Percentiles rank a stretch among this genome's conserved stretches.
phyloP scores from a whole-genome alignment of 2,329 filamentous ascomycete species.

The Fusarium tjaetaba region DNA sequence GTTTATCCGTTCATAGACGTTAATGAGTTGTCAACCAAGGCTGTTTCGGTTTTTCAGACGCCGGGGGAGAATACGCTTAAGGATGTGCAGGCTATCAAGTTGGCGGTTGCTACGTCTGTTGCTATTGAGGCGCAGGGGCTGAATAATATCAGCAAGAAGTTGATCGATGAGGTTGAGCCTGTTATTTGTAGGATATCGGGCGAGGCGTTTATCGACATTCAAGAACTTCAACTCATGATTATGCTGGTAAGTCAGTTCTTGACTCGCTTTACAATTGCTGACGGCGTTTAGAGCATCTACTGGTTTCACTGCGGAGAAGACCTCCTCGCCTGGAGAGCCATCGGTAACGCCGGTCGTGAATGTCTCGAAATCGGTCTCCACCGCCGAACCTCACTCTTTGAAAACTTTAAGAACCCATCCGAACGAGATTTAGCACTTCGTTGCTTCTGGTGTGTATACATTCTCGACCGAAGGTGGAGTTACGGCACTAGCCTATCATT shows the following conservation, averaged over 20 bases:
- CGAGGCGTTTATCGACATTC: slow-evolving; percentile 1
- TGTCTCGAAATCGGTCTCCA: neutral
- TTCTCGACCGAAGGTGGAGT: slow-evolving; percentile 3
- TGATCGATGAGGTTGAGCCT: slow-evolving; percentile 6
- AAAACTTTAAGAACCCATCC: neutral
- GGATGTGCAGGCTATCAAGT: slow-evolving; percentile 5
- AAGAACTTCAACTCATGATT: slow-evolving; percentile 7
- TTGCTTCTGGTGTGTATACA: slow-evolving; percentile 15
- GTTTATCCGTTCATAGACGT: slow-evolving; percentile 7
- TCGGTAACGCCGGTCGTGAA: neutral
- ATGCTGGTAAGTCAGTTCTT: neutral
- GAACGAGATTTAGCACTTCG: slow-evolving; percentile 1
- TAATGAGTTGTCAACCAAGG: neutral
- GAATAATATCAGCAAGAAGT: slow-evolving; percentile 5
- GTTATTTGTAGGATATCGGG: slow-evolving; percentile 9
- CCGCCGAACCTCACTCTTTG: neutral
- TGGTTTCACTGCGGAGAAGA: slow-evolving; percentile 15
- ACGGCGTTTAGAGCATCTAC: slow-evolving; percentile 2
- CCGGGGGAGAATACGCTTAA: neutral
- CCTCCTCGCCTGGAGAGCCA: slow-evolving; percentile 9
- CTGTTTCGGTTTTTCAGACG: neutral
- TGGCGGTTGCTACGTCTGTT: neutral
- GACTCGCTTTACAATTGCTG: too few species aligned
- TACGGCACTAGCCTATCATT: slow-evolving; percentile 4
- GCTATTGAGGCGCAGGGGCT: slow-evolving; percentile 2